A percentile compares a stretch with the other conserved stretches of the same genome.
These are phyloP conservation scores for Lipomyces kockii DNA, from an alignment of 805 yeast species.

Conservation along the genomic window DNA sequence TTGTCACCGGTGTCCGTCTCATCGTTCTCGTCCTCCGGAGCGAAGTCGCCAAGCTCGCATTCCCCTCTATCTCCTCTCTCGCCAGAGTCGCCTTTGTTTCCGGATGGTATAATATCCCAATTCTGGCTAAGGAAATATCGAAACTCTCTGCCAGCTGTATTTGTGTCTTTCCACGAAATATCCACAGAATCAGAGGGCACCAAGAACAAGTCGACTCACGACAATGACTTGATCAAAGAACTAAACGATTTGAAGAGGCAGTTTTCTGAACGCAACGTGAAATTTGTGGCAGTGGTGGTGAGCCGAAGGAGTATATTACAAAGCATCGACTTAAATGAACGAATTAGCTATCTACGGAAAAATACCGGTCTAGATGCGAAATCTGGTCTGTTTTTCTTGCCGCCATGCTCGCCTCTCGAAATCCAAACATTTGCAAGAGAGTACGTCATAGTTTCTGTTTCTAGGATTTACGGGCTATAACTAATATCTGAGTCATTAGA, in stretches of 20 bases:
- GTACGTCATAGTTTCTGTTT: slow-evolving; percentile 29
- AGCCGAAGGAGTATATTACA: slow-evolving; percentile 42
- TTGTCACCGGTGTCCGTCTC: slow-evolving; percentile 26
- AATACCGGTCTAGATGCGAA: slow-evolving; percentile 52
- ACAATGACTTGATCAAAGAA: slow-evolving; percentile 47
- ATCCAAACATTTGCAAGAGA: slow-evolving; percentile 48
- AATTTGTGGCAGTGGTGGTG: slow-evolving; percentile 47
- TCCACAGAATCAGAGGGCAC: slow-evolving; percentile 42
- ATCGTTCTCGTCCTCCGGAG: slow-evolving; percentile 16
- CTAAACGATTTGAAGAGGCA: slow-evolving; percentile 46
- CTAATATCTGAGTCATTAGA: slow-evolving; percentile 8
- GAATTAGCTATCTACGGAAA: slow-evolving; percentile 49
- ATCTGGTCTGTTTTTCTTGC: slow-evolving; percentile 53
- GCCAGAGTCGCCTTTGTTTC: slow-evolving; percentile 48
- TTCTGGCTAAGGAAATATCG: slow-evolving; percentile 62
- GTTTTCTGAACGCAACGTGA: slow-evolving; percentile 44
- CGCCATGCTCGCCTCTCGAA: slow-evolving; percentile 51
- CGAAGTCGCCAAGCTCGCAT: slow-evolving; percentile 32
- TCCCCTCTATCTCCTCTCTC: slow-evolving; percentile 53
- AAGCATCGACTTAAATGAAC: slow-evolving; percentile 45
- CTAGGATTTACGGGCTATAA: background rate
- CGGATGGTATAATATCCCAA: slow-evolving; percentile 50
- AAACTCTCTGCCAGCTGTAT: slow-evolving; percentile 54
- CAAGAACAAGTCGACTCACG: slow-evolving; percentile 37
- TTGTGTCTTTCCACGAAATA: slow-evolving; percentile 53